Base-by-base conservation (phyloP, 441 rosid species). In the Melianthus villosus region DNA sequence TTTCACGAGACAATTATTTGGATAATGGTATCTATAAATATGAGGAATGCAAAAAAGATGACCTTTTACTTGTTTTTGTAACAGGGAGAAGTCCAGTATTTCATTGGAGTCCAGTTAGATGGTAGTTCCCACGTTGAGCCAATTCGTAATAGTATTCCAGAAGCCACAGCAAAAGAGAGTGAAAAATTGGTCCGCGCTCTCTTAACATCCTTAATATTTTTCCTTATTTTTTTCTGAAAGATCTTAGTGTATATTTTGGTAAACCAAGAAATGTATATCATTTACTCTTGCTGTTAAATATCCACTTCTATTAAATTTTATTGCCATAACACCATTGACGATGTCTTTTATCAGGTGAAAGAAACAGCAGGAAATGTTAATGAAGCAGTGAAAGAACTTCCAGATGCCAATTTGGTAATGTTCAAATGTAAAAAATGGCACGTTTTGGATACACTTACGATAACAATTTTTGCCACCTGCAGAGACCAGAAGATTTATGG, bases 401-500 rank as follows among this genome's bases (percentile, higher is more conserved):
- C 98, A 3, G 98, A 89, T 49, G 98, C 98, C 52, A 84, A 89
- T 61, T 48, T 43, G 89, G 98, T 84, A 72, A 62, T 22, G 7
- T 5, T 10, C 9, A 25, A 11, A 46, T 2, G 18, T 3, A 9
- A 1, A 30, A 16, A 44, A 42, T 31, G 11, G 19, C 22, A 22
- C 52, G 23, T 25, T 8, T 30, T 25, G 30, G 29, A 12, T 19
- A 15, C 41, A 26, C 26, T 22, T 19, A 4, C 39, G 22, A 40
- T 28, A 16, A 43, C 7, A 41, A 25, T 23, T 47, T 37, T 44
- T 16, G 28, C 40, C 38, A 18, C 38, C 42, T 67, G 57, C 57
- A 89, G 98, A 84, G 56, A 51, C 96, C 93, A 42, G 96, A 89
- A 69, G 98, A 89, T 47, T 66, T 89, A 39, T 89, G 98, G 98